Evolutionary conservation across 768 basidiomycete genomes (phyloP).

Genomic region (Podaxis sp.): DNA sequence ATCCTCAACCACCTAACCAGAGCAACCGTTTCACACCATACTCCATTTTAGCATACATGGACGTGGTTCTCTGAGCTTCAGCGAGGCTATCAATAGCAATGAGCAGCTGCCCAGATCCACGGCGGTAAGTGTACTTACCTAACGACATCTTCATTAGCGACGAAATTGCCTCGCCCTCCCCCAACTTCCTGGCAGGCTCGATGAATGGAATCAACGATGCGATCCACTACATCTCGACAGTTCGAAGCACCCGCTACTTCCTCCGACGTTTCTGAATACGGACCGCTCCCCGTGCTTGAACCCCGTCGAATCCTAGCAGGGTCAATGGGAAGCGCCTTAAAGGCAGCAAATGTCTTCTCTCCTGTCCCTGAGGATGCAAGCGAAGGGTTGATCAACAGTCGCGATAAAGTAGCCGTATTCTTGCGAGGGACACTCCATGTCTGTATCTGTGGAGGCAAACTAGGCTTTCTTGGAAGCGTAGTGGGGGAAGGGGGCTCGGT

Average conservation of each 20-base stretch:
- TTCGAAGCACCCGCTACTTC: slow-evolving; percentile 60
- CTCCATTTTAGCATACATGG: slow-evolving; percentile 89
- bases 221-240: slow-evolving; percentile 75
- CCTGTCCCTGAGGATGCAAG: slow-evolving; percentile 21
- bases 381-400: slow-evolving; percentile 31
- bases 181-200: slow-evolving; percentile 69
- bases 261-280: slow-evolving; percentile 57
- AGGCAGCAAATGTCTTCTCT: slow-evolving; percentile 62
- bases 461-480: slow-evolving; percentile 16
- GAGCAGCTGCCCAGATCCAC: not conserved
- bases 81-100: slow-evolving; percentile 49
- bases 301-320: slow-evolving; percentile 50
- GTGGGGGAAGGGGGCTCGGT: slow-evolving; percentile 19
- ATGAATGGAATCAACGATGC: slow-evolving; percentile 70
- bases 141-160: slow-evolving; percentile 73
- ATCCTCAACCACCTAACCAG: slow-evolving; percentile 74
- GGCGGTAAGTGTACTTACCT: slow-evolving; percentile 49
- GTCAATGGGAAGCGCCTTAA: slow-evolving; percentile 79
- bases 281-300: slow-evolving; percentile 42
- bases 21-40: slow-evolving; percentile 88
- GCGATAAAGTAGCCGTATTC: slow-evolving; percentile 28
- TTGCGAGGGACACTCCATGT: slow-evolving; percentile 4
- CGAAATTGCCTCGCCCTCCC: slow-evolving; percentile 42
- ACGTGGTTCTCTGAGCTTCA: slow-evolving; percentile 85
- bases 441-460: slow-evolving; percentile 16